These are phyloP conservation scores for Pisolithus tinctorius DNA, from an alignment of 768 basidiomycete species.

Conservation along the genomic window DNA sequence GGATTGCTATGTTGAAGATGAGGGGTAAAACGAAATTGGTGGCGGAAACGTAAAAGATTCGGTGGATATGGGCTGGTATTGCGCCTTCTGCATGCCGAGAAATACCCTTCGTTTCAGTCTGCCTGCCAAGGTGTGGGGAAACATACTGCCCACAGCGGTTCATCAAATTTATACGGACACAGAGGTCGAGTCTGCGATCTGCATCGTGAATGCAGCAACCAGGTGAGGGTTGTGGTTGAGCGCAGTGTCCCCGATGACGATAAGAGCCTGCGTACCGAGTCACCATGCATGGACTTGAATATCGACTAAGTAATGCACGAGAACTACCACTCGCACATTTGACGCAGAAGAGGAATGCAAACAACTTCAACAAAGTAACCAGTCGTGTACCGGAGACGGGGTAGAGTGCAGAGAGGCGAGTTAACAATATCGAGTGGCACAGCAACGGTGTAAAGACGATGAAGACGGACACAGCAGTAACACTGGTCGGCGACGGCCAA, in stretches of 20 bases:
- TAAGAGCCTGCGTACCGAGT: background rate
- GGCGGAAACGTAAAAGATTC: constrained; percentile 29
- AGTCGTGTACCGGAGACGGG: constrained; percentile 16
- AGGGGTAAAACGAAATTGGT: constrained; percentile 34
- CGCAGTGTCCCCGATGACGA: background rate
- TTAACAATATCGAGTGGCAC: constrained; percentile 30
- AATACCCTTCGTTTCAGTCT: background rate
- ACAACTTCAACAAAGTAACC: constrained; percentile 13
- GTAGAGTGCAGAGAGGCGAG: constrained; percentile 31
- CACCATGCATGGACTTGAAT: background rate
- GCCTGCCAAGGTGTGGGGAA: background rate
- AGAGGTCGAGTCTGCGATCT: constrained; percentile 25
- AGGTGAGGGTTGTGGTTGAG: constrained; percentile 6
- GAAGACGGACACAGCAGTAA: constrained; percentile 16
- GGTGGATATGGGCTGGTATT: constrained; percentile 19
- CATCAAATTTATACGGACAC: background rate
- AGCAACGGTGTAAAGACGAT: constrained; percentile 25
- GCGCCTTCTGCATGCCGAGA: constrained; percentile 6
- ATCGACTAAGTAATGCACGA: constrained; percentile 2
- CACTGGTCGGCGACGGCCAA: constrained; percentile 4
- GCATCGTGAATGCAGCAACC: constrained; percentile 26
- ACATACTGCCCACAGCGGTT: background rate
- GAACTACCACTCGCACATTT: constrained; percentile 26
- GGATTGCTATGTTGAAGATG: constrained; percentile 25
- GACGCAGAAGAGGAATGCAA: constrained; percentile 23